phyloP scores from a whole-genome alignment of 148 eudicot genomes.

The Nepenthes mirabilis region DNA sequence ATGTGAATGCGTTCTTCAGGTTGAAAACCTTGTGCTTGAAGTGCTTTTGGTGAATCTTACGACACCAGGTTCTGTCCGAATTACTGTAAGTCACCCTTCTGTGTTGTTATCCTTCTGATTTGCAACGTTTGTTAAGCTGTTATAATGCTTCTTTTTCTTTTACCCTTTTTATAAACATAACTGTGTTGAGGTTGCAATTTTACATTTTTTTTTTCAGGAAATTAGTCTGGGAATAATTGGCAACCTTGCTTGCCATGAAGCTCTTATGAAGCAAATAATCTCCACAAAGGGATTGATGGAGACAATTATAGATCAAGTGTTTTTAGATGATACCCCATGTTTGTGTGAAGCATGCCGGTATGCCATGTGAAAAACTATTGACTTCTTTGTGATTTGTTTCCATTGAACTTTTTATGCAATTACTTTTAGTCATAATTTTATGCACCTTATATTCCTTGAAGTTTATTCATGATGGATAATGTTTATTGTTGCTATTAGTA shows the following conservation, averaged over 20 bases:
- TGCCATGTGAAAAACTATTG: conserved; percentile 1
- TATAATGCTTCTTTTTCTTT: conserved; percentile 2
- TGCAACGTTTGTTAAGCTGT: background rate
- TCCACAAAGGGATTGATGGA: conserved; percentile 46
- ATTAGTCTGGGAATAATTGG: conserved; percentile 84
- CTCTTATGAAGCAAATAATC: conserved; percentile 35
- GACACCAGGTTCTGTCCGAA: conserved; percentile 54
- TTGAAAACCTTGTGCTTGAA: conserved; percentile 70
- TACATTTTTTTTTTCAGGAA: conserved; percentile 36
- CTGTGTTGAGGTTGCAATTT: background rate
- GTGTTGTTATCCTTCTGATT: background rate
- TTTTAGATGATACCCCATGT: conserved; percentile 70
- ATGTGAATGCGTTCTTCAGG: conserved; percentile 27
- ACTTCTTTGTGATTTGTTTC: background rate
- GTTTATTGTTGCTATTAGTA: no score
- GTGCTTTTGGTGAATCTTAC: conserved; percentile 73
- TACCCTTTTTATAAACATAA: background rate
- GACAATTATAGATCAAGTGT: conserved; percentile 56
- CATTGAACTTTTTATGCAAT: background rate
- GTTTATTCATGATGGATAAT: no score
- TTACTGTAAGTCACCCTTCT: conserved; percentile 38
- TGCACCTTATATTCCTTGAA: no score
- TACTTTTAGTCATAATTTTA: background rate
- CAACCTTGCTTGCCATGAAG: conserved; percentile 87
- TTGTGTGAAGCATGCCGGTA: conserved; percentile 82